A percentile compares a stretch with the other conserved stretches of the same genome.
Conservation (phyloP, 257 asterid genomes). For the Scutellaria baicalensis region DNA sequence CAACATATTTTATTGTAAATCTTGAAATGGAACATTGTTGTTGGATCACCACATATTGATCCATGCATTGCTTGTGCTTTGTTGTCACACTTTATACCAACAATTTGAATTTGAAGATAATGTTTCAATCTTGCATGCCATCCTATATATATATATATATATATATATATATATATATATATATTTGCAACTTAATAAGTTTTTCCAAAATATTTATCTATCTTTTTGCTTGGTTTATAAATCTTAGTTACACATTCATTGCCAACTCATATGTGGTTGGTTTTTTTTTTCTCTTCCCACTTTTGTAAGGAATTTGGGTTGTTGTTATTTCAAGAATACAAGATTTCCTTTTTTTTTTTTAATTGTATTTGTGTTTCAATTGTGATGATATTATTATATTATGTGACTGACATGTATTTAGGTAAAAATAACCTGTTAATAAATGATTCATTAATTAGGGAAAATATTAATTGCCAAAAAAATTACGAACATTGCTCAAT, state of each 20-base stretch:
- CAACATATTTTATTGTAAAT: background rate
- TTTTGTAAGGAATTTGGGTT: background rate
- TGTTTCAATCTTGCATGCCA: slow-evolving; percentile 2
- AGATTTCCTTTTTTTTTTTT: too few relatives aligned
- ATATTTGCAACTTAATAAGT: background rate
- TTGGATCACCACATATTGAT: background rate
- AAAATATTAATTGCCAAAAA: too few relatives aligned
- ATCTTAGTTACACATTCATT: background rate
- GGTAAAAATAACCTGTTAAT: too few relatives aligned
- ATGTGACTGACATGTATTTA: too few relatives aligned
- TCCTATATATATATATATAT: background rate
- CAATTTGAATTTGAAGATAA: slow-evolving; percentile 3
- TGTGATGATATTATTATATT: too few relatives aligned
- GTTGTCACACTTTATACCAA: slow-evolving; percentile 1
- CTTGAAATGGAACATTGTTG: background rate
- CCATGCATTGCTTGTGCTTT: background rate
- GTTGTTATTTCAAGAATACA: too few relatives aligned
- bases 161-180: background rate
- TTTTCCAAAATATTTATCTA: background rate
- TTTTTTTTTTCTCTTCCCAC: background rate
- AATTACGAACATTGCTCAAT: too few relatives aligned
- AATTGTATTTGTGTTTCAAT: too few relatives aligned
- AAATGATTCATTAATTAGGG: too few relatives aligned
- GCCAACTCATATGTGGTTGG: background rate
- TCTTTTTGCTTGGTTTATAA: background rate